Percentiles rank a stretch among this genome's conserved stretches.
Conservation (phyloP, 495 filamentous ascomycete species). For the Cercophora samala region DNA sequence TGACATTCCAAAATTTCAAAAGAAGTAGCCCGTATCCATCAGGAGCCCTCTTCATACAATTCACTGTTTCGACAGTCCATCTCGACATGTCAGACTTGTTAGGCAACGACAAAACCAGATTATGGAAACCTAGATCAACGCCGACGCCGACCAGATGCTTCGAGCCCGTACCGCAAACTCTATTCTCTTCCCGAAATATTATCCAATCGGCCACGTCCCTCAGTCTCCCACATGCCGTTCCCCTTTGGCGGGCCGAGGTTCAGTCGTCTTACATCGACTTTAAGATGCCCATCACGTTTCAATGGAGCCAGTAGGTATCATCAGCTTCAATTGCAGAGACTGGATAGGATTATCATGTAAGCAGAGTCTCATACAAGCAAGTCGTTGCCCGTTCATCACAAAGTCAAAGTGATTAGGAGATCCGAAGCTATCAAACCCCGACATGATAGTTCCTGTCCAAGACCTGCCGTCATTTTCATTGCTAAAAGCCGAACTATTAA, state of each 20-base stretch:
- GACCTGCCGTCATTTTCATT: not conserved
- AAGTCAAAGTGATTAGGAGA: not conserved
- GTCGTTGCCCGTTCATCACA: not conserved
- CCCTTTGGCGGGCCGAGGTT: not conserved
- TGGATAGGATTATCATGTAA: not conserved
- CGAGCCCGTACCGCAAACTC: not conserved
- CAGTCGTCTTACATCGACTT: not conserved
- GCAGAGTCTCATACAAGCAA: not conserved
- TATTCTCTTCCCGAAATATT: not conserved
- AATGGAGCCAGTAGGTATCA: not conserved
- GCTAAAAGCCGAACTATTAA: not conserved
- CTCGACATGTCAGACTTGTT: not conserved
- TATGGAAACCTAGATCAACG: not conserved
- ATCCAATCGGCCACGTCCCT: not conserved
- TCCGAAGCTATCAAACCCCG: not conserved
- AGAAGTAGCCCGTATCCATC: not conserved
- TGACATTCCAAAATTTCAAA: not conserved
- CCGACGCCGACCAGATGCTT: not conserved
- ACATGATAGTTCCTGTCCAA: not conserved
- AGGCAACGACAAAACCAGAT: not conserved
- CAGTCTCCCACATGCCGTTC: too few relatives aligned
- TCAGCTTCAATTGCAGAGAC: not conserved
- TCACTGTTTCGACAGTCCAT: not conserved
- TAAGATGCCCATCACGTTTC: not conserved
- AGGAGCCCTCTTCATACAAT: not conserved